A percentile compares a stretch with the other conserved stretches of the same genome.
Conservation (phyloP, 805 yeast species). For the Schizosaccharomyces lindneri region DNA sequence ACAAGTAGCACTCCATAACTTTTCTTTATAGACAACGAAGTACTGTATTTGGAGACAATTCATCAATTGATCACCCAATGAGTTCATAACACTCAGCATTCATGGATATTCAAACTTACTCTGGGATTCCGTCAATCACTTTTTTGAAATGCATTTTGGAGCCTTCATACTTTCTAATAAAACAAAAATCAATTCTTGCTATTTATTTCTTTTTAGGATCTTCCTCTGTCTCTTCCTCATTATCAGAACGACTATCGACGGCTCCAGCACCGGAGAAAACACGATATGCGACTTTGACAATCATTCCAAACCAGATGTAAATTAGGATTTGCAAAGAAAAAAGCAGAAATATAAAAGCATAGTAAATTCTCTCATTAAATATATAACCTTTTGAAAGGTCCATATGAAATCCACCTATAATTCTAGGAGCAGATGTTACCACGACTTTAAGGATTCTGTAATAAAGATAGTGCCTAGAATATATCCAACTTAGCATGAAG, state of each 20-base stretch:
- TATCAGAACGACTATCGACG: slow-evolving; percentile 66
- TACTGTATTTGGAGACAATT: too few relatives aligned
- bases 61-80: too few relatives aligned
- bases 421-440: slow-evolving; percentile 19
- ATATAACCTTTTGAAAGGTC: slow-evolving; percentile 6
- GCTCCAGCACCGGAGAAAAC: slow-evolving; percentile 54
- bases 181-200: too few relatives aligned
- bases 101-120: too few relatives aligned
- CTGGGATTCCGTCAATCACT: too few relatives aligned
- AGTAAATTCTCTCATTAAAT: slow-evolving; percentile 4
- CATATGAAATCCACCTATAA: slow-evolving; percentile 14
- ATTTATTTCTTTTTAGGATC: too few relatives aligned
- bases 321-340: slow-evolving; percentile 42
- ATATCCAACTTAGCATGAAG: slow-evolving; percentile 46
- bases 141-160: too few relatives aligned
- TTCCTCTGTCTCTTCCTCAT: slow-evolving; percentile 6
- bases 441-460: slow-evolving; percentile 41
- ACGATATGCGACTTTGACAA: slow-evolving; percentile 40
- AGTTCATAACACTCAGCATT: too few relatives aligned
- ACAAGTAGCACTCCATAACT: too few relatives aligned
- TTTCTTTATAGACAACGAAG: too few relatives aligned
- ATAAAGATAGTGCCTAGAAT: slow-evolving; percentile 48
- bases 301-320: slow-evolving; percentile 51
- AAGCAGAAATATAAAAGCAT: slow-evolving; percentile 26
- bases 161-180: too few relatives aligned